These are phyloP conservation scores for Solanum bulbocastanum DNA, from an alignment of 257 asterid species.

Conservation along the genomic window DNA sequence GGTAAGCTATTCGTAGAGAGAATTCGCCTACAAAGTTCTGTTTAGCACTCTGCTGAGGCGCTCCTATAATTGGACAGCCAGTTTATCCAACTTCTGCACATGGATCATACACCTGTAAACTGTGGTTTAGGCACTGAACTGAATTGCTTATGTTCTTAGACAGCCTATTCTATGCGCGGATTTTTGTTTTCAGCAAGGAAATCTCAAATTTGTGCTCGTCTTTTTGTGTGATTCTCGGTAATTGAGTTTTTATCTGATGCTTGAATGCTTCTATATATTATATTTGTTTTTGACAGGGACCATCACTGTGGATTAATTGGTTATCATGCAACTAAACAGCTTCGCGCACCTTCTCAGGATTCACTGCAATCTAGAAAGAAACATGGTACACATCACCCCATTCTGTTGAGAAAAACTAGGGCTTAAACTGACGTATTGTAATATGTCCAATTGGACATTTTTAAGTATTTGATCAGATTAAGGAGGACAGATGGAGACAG, in stretches of 20 bases:
- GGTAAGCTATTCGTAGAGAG: slow-evolving; percentile 30
- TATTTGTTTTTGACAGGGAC: slow-evolving; percentile 35
- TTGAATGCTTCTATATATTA: neutral
- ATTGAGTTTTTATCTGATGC: slow-evolving; percentile 6
- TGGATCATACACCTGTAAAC: neutral
- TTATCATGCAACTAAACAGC: slow-evolving; percentile 31
- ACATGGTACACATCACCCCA: slow-evolving; percentile 37
- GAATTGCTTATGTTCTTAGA: neutral
- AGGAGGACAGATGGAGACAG: neutral
- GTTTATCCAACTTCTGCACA: neutral
- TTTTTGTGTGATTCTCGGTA: neutral
- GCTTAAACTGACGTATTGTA: neutral
- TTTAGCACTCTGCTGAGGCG: neutral
- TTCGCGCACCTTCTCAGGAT: slow-evolving; percentile 18
- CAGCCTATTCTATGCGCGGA: neutral
- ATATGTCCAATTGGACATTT: neutral
- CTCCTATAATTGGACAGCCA: neutral
- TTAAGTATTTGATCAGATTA: neutral
- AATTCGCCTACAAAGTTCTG: neutral
- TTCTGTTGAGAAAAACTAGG: slow-evolving; percentile 15
- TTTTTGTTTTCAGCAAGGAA: neutral
- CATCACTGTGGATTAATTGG: slow-evolving; percentile 80
- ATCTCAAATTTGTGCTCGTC: neutral
- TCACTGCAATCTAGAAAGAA: slow-evolving; percentile 15
- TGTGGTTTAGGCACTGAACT: neutral